These are phyloP conservation scores for Spathaspora girioi DNA, from an alignment of 805 yeast genomes.

Conservation along the genomic window DNA sequence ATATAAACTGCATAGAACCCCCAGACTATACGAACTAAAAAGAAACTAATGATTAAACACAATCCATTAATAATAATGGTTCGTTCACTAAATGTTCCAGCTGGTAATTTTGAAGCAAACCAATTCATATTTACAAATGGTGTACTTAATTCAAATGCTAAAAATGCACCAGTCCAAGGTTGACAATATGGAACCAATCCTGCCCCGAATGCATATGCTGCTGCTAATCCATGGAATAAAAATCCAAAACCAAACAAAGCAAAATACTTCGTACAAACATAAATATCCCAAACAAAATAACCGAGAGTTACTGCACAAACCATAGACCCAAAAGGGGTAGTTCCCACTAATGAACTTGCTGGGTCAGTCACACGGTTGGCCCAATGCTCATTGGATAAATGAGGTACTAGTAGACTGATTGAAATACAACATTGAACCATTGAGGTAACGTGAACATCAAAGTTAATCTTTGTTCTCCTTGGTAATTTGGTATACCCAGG, in stretches of 20 bases:
- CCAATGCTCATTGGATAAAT: slow-evolving; percentile 55
- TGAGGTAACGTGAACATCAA: slow-evolving; percentile 88
- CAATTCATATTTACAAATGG: slow-evolving; percentile 95
- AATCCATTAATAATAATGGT: slow-evolving; percentile 68
- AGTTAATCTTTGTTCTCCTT: slow-evolving; percentile 56
- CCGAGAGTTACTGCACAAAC: slow-evolving; percentile 73
- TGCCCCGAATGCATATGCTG: slow-evolving; percentile 66
- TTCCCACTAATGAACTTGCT: slow-evolving; percentile 47
- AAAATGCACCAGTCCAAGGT: slow-evolving; percentile 78
- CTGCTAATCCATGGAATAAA: slow-evolving; percentile 78
- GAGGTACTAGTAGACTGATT: slow-evolving; percentile 55
- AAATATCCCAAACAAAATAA: slow-evolving; percentile 87
- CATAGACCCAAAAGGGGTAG: slow-evolving; percentile 72
- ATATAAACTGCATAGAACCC: slow-evolving; percentile 70
- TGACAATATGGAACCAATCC: slow-evolving; percentile 72
- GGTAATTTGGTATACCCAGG: slow-evolving; percentile 47
- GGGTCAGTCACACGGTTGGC: slow-evolving; percentile 40
- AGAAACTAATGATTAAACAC: slow-evolving; percentile 63
- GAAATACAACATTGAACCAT: slow-evolving; percentile 78
- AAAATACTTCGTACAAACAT: slow-evolving; percentile 61
- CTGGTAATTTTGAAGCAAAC: slow-evolving; percentile 79
- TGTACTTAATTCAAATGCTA: slow-evolving; percentile 83
- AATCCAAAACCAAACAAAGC: slow-evolving; percentile 77
- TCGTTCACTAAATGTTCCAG: slow-evolving; percentile 54
- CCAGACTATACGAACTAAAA: slow-evolving; percentile 77